A percentile compares a stretch with the other conserved stretches of the same genome.
These are phyloP conservation scores for Mycena chlorophos DNA, from an alignment of 768 basidiomycete species.

Conservation along the genomic window DNA sequence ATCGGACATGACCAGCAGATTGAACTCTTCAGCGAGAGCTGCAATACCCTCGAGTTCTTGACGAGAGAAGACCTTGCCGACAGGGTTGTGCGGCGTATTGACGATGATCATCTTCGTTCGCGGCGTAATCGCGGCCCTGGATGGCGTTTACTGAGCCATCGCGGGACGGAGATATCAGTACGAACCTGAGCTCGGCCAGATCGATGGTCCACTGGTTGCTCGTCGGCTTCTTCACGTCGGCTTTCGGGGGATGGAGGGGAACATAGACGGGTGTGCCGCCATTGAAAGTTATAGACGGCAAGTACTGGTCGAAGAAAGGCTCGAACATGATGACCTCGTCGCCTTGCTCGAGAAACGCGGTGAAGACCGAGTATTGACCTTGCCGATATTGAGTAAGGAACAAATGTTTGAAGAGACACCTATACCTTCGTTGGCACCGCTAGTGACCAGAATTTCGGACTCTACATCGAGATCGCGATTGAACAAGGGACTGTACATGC, in stretches of 20 bases:
- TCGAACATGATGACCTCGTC: conserved; percentile 99
- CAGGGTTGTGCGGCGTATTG: conserved; percentile 96
- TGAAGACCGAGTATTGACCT: conserved; percentile 94
- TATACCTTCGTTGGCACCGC: conserved; percentile 94
- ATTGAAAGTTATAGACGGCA: conserved; percentile 91
- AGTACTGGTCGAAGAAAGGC: conserved; percentile 96
- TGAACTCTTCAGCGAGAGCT: conserved; percentile 84
- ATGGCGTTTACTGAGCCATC: neutral
- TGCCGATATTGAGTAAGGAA: neutral
- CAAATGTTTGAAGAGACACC: neutral
- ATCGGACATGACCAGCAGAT: conserved; percentile 90
- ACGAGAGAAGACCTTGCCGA: conserved; percentile 94
- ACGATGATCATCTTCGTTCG: conserved; percentile 93
- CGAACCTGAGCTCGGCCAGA: conserved; percentile 81
- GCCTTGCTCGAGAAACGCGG: conserved; percentile 86
- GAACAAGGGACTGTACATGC: conserved; percentile 71
- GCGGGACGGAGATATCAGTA: neutral
- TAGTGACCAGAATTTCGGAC: conserved; percentile 88
- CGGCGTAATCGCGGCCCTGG: conserved; percentile 77
- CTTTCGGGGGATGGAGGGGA: conserved; percentile 84
- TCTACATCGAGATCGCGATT: conserved; percentile 77
- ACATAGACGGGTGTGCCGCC: conserved; percentile 93
- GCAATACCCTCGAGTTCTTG: conserved; percentile 85
- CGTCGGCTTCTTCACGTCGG: conserved; percentile 44
- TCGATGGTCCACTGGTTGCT: conserved; percentile 89